Evolutionary conservation across 2,329 filamentous ascomycete genomes (phyloP), one percentile per base, ranked within the genome.

Genomic region (Sporothrix mexicana): DNA sequence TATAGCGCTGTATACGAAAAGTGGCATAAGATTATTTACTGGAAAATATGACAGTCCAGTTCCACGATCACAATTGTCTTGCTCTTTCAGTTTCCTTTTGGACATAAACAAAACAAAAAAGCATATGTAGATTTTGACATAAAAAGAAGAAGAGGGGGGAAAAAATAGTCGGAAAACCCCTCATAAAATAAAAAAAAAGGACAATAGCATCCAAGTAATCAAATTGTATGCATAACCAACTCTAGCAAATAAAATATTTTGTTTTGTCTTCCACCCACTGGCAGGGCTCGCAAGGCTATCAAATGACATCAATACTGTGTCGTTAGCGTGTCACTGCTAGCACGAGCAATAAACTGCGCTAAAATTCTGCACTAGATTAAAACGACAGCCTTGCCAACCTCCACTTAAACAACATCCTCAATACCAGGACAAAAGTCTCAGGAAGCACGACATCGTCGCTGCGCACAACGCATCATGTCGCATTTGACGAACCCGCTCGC

Each of bases 401-500:
- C 55, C 25, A 36, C 20, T 17, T 23, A 23, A 23, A 20, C 9
- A 8, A 13, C 64, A 36, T n/a, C 25, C 17, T 61, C 30, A n/a
- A 23, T 13, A 15, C 25, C 12, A 8, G 8, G 2, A 47, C 61
- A 13, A 23, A 43, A 23, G 6, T 13, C 36, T n/a, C 30, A 6
- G 43, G 25, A 9, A n/a, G 43, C 49, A 67, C 57, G 36, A 55
- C 10, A 23, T 1, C 59, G 36, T 13, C 36, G 9, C 61, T 15
- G 15, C 36, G 10, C 70, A 30, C 15, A 13, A 8, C 45, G 20
- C 30, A n/a, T 47, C 47, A 90, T 90, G 88, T 82, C 87, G 43
- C 87, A 89, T 77, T 86, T 95, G 77, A 85, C 87, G 7, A 95
- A 95, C 75, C 88, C 92, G 25, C 85, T 95, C 67, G 92, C 91